Evolutionary conservation across 1,284 basidiomycete species (phyloP), one percentile per base, ranked within the genome.

Genomic region (Thecaphora frezii): DNA sequence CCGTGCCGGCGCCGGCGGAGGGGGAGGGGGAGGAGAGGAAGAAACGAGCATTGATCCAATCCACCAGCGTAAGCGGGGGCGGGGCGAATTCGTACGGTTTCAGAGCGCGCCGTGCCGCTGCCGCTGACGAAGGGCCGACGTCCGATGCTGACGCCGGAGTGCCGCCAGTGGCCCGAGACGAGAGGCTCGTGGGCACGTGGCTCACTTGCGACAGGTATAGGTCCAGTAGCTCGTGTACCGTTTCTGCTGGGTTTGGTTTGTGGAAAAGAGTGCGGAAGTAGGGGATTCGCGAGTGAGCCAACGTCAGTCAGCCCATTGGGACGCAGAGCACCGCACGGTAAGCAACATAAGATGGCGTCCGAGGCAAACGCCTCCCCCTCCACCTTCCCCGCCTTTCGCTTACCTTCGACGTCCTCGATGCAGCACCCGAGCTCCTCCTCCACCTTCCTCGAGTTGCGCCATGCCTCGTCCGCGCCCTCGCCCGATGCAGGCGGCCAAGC

Each of bases 321-420:
- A n/a, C n/a, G n/a, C n/a, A n/a, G n/a, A n/a, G n/a, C n/a, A n/a
- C n/a, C n/a, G n/a, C n/a, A n/a, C n/a, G n/a, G n/a, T n/a, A n/a
- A n/a, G n/a, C n/a, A n/a, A n/a, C n/a, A n/a, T n/a, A n/a, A n/a
- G n/a, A n/a, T n/a, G n/a, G n/a, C n/a, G n/a, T n/a, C n/a, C n/a
- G n/a, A n/a, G n/a, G n/a, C n/a, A n/a, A n/a, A n/a, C n/a, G n/a
- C n/a, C n/a, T n/a, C n/a, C n/a, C n/a, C n/a, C n/a, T n/a, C n/a
- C n/a, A n/a, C n/a, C n/a, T n/a, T n/a, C n/a, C n/a, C n/a, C n/a
- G n/a, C n/a, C n/a, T n/a, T n/a, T n/a, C n/a, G n/a, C 48, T 24
- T 18, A 50, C 48, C 48, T 48, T 70, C 58, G n/a, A 68, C 54
- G 24, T 72, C 71, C 23, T 70, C 69, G 24, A 63, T 44, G 19